Conservation (phyloP, 2,329 filamentous ascomycete genomes). For the Fusarium udum region DNA sequence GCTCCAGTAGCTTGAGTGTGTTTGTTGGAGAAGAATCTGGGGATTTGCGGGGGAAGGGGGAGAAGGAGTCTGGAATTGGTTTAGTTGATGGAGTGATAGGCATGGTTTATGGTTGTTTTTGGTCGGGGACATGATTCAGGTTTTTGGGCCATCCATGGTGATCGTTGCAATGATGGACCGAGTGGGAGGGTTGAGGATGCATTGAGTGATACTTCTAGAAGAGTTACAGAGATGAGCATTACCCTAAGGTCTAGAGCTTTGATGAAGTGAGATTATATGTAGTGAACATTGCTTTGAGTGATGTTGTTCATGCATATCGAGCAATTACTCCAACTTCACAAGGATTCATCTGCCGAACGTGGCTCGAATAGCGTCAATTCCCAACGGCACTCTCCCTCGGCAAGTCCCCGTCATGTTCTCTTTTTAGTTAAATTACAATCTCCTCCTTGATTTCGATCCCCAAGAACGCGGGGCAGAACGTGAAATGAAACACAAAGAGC, state of each 20-base stretch:
- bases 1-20: neutral
- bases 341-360: neutral
- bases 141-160: neutral
- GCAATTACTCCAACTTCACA: neutral
- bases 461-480: neutral
- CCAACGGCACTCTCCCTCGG: conserved; percentile 1
- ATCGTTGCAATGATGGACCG: conserved; percentile 36
- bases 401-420: neutral
- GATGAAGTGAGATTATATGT: fast-evolving
- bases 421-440: neutral
- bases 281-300: neutral
- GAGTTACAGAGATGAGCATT: neutral
- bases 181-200: conserved; percentile 11
- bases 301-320: neutral
- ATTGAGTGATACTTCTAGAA: neutral
- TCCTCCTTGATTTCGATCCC: neutral
- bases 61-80: neutral
- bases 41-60: conserved; percentile 27
- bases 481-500: conserved; percentile 3
- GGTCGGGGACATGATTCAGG: conserved; percentile 21
- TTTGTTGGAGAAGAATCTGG: conserved; percentile 38
- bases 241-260: too few relatives aligned
- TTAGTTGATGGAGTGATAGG: conserved; percentile 6
- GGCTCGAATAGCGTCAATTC: conserved; percentile 2
- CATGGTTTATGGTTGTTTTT: neutral